These are phyloP conservation scores for Ophiorrhiza pumila DNA, from an alignment of 257 asterid species.

Conservation along the genomic window DNA sequence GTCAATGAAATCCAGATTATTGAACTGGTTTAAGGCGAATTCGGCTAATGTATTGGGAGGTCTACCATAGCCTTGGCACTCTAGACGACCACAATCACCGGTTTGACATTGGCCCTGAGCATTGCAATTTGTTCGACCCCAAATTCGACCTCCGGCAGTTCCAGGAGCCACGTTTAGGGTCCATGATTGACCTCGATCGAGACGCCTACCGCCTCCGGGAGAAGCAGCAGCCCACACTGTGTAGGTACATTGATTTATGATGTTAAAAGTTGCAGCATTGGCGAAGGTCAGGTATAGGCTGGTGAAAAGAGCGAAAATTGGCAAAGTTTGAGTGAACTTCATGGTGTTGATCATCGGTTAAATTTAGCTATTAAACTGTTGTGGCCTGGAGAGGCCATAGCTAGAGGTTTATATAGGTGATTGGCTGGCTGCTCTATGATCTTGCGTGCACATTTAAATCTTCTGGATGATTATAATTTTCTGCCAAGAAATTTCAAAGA, in stretches of 20 bases:
- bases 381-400: neutral
- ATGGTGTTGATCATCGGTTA: neutral
- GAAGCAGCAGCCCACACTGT: conserved; percentile 32
- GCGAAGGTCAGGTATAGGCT: conserved; percentile 12
- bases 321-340: conserved; percentile 2
- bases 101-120: conserved; percentile 30
- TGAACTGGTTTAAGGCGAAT: conserved; percentile 25
- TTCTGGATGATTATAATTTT: neutral
- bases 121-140: conserved; percentile 31
- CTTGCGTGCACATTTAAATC: neutral
- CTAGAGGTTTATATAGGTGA: conserved; percentile 1
- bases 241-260: conserved; percentile 23
- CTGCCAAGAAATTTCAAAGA: neutral
- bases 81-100: conserved; percentile 23
- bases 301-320: neutral
- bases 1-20: conserved; percentile 27
- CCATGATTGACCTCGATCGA: conserved; percentile 20
- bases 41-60: conserved; percentile 33
- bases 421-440: neutral
- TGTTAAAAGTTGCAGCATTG: conserved; percentile 26
- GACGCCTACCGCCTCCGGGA: conserved; percentile 25
- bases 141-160: conserved; percentile 18
- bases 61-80: conserved; percentile 23
- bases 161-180: conserved; percentile 20
- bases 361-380: neutral